Evolutionary conservation across 2,329 filamentous ascomycete genomes (phyloP).

Genomic region (Phaeosphaeriaceae sp.): DNA sequence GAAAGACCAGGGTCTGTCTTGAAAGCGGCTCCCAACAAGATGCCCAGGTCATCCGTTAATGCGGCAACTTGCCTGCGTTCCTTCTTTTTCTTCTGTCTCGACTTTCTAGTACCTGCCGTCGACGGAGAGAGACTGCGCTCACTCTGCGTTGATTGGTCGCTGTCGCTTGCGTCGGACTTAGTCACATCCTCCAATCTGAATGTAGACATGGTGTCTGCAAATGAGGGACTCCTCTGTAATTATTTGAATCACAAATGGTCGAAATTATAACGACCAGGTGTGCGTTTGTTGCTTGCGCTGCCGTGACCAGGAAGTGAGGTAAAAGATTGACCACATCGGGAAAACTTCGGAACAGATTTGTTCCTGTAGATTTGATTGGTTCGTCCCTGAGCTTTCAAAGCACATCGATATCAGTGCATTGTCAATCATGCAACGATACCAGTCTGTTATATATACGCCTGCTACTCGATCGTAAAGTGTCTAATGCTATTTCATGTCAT

Average conservation of each 20-base stretch:
- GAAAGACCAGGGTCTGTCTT: slow-evolving; percentile 6
- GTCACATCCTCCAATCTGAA: slow-evolving; percentile 19
- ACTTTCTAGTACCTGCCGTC: slow-evolving; percentile 16
- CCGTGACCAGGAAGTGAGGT: background rate
- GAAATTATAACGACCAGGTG: background rate
- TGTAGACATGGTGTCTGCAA: slow-evolving; percentile 10
- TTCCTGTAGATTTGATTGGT: slow-evolving; percentile 31
- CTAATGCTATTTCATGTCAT: slow-evolving; percentile 30
- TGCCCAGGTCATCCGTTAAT: slow-evolving; percentile 25
- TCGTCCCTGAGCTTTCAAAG: slow-evolving; percentile 17
- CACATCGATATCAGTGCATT: slow-evolving; percentile 7
- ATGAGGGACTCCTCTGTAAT: background rate
- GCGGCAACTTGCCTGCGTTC: slow-evolving; percentile 30
- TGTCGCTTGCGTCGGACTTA: slow-evolving; percentile 27
- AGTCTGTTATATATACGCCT: slow-evolving; percentile 31
- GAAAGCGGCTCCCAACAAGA: slow-evolving; percentile 26
- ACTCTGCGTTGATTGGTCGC: slow-evolving; percentile 32
- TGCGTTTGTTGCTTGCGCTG: background rate
- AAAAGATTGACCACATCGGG: slow-evolving; percentile 5
- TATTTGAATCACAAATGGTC: too few species aligned
- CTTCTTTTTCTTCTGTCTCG: slow-evolving; percentile 10
- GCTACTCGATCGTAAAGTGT: slow-evolving; percentile 24
- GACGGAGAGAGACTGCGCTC: slow-evolving; percentile 24
- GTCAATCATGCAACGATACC: slow-evolving; percentile 20
- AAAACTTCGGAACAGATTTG: slow-evolving; percentile 23